Conservation (phyloP, 2,329 filamentous ascomycete species). For the Sclerotinia nivalis region DNA sequence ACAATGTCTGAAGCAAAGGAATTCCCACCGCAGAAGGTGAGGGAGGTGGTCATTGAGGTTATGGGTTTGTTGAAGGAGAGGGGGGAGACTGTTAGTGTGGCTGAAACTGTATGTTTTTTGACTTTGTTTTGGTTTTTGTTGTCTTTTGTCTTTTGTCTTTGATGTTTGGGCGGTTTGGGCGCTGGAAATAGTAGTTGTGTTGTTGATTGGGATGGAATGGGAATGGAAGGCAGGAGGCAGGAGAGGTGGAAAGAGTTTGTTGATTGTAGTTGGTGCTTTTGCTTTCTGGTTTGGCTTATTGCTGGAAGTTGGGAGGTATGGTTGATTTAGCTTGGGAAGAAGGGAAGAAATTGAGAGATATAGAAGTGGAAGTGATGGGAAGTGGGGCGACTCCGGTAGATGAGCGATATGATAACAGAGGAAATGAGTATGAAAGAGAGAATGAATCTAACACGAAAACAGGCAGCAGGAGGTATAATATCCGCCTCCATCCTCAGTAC, state of each 20-base stretch:
- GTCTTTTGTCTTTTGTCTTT: not conserved
- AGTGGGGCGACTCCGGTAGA: not conserved
- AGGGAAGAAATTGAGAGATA: too few relatives aligned
- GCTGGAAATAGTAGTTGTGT: not conserved
- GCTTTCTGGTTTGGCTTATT: not conserved
- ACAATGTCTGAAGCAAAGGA: conserved; percentile 15
- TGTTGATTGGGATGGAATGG: not conserved
- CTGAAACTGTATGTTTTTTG: conserved; percentile 53
- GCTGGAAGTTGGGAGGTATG: too few relatives aligned
- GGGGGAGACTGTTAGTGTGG: conserved; percentile 59
- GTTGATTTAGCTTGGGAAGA: too few relatives aligned
- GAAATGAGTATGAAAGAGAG: not conserved
- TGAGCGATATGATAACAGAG: too few relatives aligned
- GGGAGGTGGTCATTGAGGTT: conserved; percentile 47
- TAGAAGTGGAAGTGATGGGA: too few relatives aligned
- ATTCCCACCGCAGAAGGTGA: conserved; percentile 38
- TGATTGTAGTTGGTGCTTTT: not conserved
- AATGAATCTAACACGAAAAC: not conserved
- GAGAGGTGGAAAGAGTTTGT: not conserved
- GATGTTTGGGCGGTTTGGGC: not conserved
- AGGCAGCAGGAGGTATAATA: conserved; percentile 64
- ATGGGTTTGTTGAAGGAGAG: conserved; percentile 54
- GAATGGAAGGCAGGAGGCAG: not conserved
- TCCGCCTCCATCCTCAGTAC: conserved; percentile 58
- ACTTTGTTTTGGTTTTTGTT: not conserved